Conservation (phyloP, 2,329 filamentous ascomycete genomes). For the Teratosphaeria destructans region DNA sequence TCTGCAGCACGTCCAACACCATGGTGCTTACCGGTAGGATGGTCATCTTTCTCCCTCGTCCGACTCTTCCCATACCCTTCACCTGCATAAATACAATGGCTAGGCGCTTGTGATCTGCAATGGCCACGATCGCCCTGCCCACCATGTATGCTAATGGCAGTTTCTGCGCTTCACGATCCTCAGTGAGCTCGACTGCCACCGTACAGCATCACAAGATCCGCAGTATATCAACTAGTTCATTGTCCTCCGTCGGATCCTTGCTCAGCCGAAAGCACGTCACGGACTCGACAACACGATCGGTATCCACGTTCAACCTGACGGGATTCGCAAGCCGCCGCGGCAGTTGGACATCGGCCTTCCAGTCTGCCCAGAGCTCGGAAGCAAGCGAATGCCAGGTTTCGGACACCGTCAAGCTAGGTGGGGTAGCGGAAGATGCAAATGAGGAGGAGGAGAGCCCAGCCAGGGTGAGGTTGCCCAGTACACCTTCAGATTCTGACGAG, state of each 20-base stretch:
- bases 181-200: slow-evolving; percentile 13
- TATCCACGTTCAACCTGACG: slow-evolving; percentile 1
- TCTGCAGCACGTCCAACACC: neutral
- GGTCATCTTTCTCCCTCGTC: neutral
- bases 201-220: slow-evolving; percentile 17
- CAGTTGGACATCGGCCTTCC: slow-evolving; percentile 8
- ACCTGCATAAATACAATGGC: neutral
- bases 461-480: slow-evolving; percentile 1
- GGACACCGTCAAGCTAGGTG: slow-evolving; percentile 2
- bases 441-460: slow-evolving; percentile 3
- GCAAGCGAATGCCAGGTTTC: slow-evolving; percentile 1
- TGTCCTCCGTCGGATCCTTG: slow-evolving; percentile 15
- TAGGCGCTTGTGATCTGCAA: neutral
- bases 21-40: neutral
- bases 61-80: neutral
- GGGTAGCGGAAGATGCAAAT: slow-evolving; percentile 7
- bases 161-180: slow-evolving; percentile 12
- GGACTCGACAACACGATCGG: neutral
- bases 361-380: slow-evolving; percentile 3
- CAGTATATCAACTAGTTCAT: slow-evolving; percentile 19
- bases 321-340: slow-evolving; percentile 5
- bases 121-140: neutral
- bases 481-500: neutral
- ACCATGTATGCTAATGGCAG: neutral
- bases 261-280: slow-evolving; percentile 6